These are phyloP conservation scores for Triangularia verruculosa DNA, from an alignment of 2,329 filamentous ascomycete species.

Conservation along the genomic window DNA sequence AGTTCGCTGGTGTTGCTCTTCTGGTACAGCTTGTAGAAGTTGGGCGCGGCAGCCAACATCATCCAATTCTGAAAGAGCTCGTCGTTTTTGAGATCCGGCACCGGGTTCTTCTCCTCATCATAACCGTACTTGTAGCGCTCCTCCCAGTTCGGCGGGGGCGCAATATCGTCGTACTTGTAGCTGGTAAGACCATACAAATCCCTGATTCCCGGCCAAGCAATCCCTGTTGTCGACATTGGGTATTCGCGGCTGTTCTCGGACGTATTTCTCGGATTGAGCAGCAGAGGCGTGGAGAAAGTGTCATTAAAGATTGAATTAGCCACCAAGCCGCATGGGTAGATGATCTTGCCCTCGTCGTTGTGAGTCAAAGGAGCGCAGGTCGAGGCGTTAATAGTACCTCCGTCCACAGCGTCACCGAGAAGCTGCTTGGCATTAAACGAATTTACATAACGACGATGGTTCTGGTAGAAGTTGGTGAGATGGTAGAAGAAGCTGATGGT, in stretches of 20 bases:
- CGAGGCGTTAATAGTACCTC: constrained; percentile 60
- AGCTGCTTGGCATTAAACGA: constrained; percentile 83
- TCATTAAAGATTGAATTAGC: constrained; percentile 98
- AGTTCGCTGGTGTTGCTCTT: constrained; percentile 66
- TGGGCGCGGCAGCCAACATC: constrained; percentile 89
- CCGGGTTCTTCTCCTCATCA: constrained; percentile 52
- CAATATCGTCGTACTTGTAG: constrained; percentile 63
- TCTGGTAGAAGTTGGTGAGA: constrained; percentile 98
- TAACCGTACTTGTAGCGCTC: constrained; percentile 69
- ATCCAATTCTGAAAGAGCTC: constrained; percentile 98
- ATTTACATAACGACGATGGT: constrained; percentile 92
- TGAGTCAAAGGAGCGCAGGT: constrained; percentile 72
- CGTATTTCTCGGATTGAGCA: constrained; percentile 50
- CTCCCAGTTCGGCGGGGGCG: constrained; percentile 85
- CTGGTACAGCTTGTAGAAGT: constrained; percentile 89
- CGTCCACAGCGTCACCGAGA: constrained; percentile 62
- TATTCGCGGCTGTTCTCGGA: constrained; percentile 53
- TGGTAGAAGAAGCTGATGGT: constrained; percentile 93
- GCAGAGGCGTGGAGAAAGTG: constrained; percentile 66
- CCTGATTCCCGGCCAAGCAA: constrained; percentile 83
- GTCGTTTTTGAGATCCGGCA: constrained; percentile 70
- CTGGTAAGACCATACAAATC: constrained; percentile 70
- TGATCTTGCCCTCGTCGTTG: constrained; percentile 56
- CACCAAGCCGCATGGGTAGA: constrained; percentile 93
- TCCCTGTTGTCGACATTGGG: constrained; percentile 72